phyloP scores from a whole-genome alignment of 805 yeast species.

The Cyberlindnera mrakii region DNA sequence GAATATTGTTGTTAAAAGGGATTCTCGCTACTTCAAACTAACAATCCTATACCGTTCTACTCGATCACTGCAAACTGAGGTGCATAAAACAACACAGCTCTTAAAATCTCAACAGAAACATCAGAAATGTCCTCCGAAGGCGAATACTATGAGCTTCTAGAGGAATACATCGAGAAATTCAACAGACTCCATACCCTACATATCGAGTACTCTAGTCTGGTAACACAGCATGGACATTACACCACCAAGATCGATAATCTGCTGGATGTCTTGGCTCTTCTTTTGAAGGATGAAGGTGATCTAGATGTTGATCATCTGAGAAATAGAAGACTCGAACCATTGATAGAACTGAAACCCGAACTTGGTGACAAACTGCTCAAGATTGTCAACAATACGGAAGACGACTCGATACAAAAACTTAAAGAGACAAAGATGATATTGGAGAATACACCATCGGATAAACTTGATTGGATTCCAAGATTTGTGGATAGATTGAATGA shows the following conservation, averaged over 20 bases:
- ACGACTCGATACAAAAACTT: not conserved
- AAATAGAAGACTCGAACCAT: not conserved
- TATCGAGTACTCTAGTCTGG: not conserved
- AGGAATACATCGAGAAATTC: not conserved
- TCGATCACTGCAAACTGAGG: too few species aligned
- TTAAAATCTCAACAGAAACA: too few species aligned
- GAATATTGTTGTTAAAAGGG: too few species aligned
- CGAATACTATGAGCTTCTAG: conserved; percentile 1
- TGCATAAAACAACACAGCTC: too few species aligned
- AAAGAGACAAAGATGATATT: not conserved
- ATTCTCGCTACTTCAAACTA: too few species aligned
- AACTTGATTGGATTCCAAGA: not conserved
- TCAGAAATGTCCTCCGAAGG: not conserved
- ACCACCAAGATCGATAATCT: conserved; percentile 1
- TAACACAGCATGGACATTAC: not conserved
- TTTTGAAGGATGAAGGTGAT: not conserved
- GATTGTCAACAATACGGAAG: not conserved
- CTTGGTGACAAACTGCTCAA: not conserved
- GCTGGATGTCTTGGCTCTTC: not conserved
- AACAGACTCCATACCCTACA: not conserved
- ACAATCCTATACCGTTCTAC: too few species aligned
- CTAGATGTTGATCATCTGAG: not conserved
- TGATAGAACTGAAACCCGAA: conserved; percentile 1
- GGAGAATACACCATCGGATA: not conserved
- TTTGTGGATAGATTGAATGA: not conserved